A percentile compares a stretch with the other conserved stretches of the same genome.
Conservation (phyloP, 2,329 filamentous ascomycete species). For the Colletotrichum liriopes region DNA sequence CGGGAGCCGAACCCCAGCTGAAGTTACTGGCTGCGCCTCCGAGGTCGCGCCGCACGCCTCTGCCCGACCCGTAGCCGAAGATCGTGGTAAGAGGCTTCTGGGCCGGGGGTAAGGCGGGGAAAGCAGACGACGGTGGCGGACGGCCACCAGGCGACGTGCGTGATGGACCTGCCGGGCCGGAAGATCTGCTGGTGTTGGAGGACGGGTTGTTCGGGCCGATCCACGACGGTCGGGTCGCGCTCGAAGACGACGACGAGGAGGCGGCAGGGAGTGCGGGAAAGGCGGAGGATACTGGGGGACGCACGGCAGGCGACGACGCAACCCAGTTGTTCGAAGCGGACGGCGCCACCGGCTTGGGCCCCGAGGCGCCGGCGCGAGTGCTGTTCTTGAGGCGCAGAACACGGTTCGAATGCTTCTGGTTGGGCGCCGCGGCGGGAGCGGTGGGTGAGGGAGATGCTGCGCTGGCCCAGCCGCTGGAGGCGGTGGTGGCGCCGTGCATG, state of each 20-base stretch:
- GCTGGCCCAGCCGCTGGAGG: slow-evolving; percentile 71
- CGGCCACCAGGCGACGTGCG: slow-evolving; percentile 12
- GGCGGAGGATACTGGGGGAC: slow-evolving; percentile 52
- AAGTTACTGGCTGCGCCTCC: slow-evolving; percentile 66
- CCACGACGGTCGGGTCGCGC: slow-evolving; percentile 52
- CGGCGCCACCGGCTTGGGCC: slow-evolving; percentile 44
- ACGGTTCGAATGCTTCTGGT: slow-evolving; percentile 66
- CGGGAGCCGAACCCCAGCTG: slow-evolving; percentile 62
- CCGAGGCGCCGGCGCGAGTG: slow-evolving; percentile 59
- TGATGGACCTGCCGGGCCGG: slow-evolving; percentile 8
- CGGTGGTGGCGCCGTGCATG: slow-evolving; percentile 73
- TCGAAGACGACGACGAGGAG: slow-evolving; percentile 43
- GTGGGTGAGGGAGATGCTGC: slow-evolving; percentile 73
- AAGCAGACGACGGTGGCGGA: slow-evolving; percentile 70
- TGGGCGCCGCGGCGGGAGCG: slow-evolving; percentile 55
- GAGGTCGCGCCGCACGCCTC: slow-evolving; percentile 69
- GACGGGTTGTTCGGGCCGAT: slow-evolving; percentile 45
- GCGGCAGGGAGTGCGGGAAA: slow-evolving; percentile 62
- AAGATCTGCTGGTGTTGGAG: slow-evolving; percentile 32
- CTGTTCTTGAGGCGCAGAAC: slow-evolving; percentile 74
- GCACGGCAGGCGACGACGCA: slow-evolving; percentile 40
- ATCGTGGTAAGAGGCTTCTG: slow-evolving; percentile 77
- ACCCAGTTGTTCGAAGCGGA: slow-evolving; percentile 46
- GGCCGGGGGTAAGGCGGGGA: slow-evolving; percentile 86
- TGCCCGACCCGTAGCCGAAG: slow-evolving; percentile 71